Evolutionary conservation across 805 yeast genomes (phyloP).

Genomic region (Kuraishia floccosa): DNA sequence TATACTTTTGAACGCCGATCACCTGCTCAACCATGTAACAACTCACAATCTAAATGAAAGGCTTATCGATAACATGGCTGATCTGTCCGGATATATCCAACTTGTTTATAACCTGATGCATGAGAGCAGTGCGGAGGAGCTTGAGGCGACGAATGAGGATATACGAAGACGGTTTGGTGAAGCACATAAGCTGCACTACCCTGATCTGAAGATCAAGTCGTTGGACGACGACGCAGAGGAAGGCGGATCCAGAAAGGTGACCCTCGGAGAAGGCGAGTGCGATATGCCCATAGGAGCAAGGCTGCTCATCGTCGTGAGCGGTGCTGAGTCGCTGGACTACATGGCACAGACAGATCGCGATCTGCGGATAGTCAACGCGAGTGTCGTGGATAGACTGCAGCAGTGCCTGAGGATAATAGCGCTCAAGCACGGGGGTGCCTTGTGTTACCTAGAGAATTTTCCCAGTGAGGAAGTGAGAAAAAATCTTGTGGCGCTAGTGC

Average conservation of each 20-base stretch:
- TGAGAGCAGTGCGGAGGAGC: no score
- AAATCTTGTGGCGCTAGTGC: background rate
- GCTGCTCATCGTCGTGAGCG: background rate
- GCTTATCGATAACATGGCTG: no score
- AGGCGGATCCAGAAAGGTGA: no score
- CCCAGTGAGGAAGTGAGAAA: background rate
- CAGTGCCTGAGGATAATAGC: slow-evolving; percentile 1
- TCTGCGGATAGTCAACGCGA: no score
- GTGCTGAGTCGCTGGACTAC: background rate
- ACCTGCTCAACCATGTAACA: background rate
- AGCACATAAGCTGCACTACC: background rate
- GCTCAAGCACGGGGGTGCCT: slow-evolving; percentile 1
- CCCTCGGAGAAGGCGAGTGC: background rate
- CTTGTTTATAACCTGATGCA: no score
- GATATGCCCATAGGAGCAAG: background rate
- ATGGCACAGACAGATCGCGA: background rate
- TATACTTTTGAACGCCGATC: background rate
- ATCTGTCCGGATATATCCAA: no score
- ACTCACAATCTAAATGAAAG: no score
- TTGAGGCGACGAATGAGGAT: background rate
- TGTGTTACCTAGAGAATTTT: background rate
- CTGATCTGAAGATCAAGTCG: background rate
- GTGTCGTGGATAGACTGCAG: slow-evolving; percentile 2
- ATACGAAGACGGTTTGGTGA: background rate
- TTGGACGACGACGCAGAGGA: no score